Base-by-base conservation (phyloP, 2,329 filamentous ascomycete species). In the Thelonectria rubi region DNA sequence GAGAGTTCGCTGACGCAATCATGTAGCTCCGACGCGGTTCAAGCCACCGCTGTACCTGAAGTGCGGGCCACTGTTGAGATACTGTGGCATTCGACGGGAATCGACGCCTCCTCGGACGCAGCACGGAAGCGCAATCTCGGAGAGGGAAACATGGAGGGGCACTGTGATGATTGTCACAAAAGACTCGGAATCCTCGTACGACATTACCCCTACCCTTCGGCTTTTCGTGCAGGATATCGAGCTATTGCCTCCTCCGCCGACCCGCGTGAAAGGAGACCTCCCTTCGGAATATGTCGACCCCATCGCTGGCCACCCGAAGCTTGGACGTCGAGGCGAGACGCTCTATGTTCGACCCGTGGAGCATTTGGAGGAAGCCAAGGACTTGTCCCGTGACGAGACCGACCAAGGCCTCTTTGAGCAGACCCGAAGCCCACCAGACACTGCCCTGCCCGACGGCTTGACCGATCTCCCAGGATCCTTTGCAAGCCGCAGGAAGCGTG, bases 111-210 rank as follows among this genome's bases (percentile, higher is more conserved):
- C 64, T 7, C 69, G 73, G 53, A 50, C 72, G 7, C 71, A 69
- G 42, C 72, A 65, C 20, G 60, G 67, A 12, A 67, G 56, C 65
- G 66, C 72, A 2, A 58, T 72, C 12, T 55, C 72, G 0, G 88
- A 92, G 45, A 86, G 88, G 53, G 92, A 97, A 70, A 88, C 94
- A 18, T 99, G 95, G 95, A 88, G 94, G 75, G 95, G 95, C 5
- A 96, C 88, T 62, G 85, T 98, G 59, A 93, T 99, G 92, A 97
- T 99, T 70, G 93, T 99, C 20, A 98, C 95, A 0, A 85, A 88
- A 54, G 94, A 99, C 72, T 84, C 87, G 2, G 86, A 90, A 42
- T 98, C 94, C 2, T 91, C 90, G 1, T 97, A 97, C 72, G 86
- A 89, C 46, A 88, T 92, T 49, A 85, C 85, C 0, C 95, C 95